Evolutionary conservation across 768 basidiomycete genomes (phyloP), one percentile per base, ranked within the genome.

Genomic region (Amanita rimosa): DNA sequence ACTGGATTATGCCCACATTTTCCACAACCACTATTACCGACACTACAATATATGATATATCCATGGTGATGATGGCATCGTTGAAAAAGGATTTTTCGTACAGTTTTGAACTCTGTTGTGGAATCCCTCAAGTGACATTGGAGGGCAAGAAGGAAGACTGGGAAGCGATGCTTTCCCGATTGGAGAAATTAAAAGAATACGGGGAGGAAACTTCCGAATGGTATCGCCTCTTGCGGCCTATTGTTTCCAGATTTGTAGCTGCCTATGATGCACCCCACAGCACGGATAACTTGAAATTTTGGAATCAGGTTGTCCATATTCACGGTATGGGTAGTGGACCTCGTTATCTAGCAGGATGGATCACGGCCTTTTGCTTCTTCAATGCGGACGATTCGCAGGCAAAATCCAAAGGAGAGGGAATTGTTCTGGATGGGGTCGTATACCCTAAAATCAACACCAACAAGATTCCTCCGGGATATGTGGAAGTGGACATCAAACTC

Each of bases 341-440:
- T 3, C 55, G 55, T 6, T 60, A 55, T 46, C 37, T 67, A 3
- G 54, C 61, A 4, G 66, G 66, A 0, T 67, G 67, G 67, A 65
- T 67, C 48, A 67, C 64, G n/a, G 63, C 66, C 13, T 67, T 68
- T 33, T 62, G 65, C 38, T 58, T 64, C 14, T 67, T 67, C 51
- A 54, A 57, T 42, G 55, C 56, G n/a, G 52, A 53, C 1, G 65
- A 67, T 1, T 39, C 55, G 37, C 67, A 67, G 62, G 55, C 59
- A 26, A 66, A 63, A 7, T 19, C 17, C 17, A n/a, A 1, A 7
- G 17, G 35, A 10, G 10, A 21, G 8, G 19, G 17, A 6, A 6
- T 24, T 24, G 13, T 22, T 11, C n/a, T 46, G 19, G 45, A 46
- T 14, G 34, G 36, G 11, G 45, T 46, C 11, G 16, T 14, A 16